Conservation (phyloP, 495 filamentous ascomycete species). For the Evansstolkia leycettana region DNA sequence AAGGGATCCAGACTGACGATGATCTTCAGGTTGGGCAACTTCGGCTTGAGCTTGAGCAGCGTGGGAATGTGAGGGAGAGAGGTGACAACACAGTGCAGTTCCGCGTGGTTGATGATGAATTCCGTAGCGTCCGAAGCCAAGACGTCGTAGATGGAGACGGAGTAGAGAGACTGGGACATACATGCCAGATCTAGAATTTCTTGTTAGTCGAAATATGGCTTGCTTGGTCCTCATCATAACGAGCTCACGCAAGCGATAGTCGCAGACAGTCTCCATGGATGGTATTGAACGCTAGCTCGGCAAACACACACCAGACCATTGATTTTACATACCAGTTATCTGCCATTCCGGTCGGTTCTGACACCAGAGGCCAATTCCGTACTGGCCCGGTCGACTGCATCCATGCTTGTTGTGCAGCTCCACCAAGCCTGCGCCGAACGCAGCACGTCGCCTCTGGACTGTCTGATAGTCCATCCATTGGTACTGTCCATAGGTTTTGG, state of each 20-base stretch:
- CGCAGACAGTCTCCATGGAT: too few species aligned
- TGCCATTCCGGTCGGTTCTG: slow-evolving; percentile 98
- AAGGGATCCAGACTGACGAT: slow-evolving; percentile 87
- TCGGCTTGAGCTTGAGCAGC: slow-evolving; percentile 71
- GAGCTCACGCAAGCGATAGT: too few species aligned
- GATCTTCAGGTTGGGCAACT: slow-evolving; percentile 68
- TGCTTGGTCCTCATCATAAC: too few species aligned
- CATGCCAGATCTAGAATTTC: slow-evolving; percentile 64
- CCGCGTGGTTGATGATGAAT: slow-evolving; percentile 88
- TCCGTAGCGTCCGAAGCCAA: slow-evolving; percentile 81
- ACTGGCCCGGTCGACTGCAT: slow-evolving; percentile 46
- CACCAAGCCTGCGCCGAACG: slow-evolving; percentile 78
- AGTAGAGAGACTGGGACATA: slow-evolving; percentile 77
- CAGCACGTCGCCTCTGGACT: slow-evolving; percentile 65
- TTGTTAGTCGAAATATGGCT: neutral
- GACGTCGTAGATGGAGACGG: slow-evolving; percentile 94
- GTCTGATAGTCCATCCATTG: slow-evolving; percentile 76
- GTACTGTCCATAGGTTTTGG: slow-evolving; percentile 67
- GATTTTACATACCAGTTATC: slow-evolving; percentile 53
- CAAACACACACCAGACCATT: too few species aligned
- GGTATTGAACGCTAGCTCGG: too few species aligned
- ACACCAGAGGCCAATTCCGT: slow-evolving; percentile 86
- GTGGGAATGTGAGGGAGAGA: slow-evolving; percentile 77
- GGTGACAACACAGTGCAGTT: slow-evolving; percentile 61
- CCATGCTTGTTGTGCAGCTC: slow-evolving; percentile 66